phyloP scores from a whole-genome alignment of 495 filamentous ascomycete species.

The Parmelia sp. region DNA sequence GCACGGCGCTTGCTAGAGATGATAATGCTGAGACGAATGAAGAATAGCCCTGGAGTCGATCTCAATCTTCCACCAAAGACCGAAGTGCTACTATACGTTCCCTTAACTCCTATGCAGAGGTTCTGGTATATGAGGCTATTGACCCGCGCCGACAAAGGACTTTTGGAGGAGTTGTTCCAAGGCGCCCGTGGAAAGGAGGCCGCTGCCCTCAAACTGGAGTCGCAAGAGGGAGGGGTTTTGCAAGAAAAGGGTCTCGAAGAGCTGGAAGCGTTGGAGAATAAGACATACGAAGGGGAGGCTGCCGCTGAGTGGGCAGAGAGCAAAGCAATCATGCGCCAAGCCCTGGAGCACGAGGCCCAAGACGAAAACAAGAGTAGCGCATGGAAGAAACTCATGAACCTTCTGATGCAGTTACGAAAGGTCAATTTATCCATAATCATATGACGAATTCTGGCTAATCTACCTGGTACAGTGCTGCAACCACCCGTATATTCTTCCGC shows the following conservation, averaged over 20 bases:
- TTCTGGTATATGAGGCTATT: conserved; percentile 57
- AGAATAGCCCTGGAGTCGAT: conserved; percentile 52
- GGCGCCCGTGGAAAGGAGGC: conserved; percentile 44
- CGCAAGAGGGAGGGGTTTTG: conserved; percentile 18
- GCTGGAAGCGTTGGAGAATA: conserved; percentile 20
- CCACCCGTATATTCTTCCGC: conserved; percentile 53
- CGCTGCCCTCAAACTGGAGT: conserved; percentile 31
- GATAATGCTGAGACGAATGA: conserved; percentile 60
- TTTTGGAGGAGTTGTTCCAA: conserved; percentile 50
- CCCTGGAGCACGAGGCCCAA: conserved; percentile 37
- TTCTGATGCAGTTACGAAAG: conserved; percentile 59
- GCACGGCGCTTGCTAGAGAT: conserved; percentile 48
- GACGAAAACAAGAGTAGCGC: conserved; percentile 32
- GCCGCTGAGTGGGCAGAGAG: conserved; percentile 40
- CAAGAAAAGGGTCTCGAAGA: conserved; percentile 28
- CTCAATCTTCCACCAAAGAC: conserved; percentile 54
- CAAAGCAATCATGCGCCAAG: conserved; percentile 41
- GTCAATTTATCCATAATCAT: background rate
- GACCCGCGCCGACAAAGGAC: conserved; percentile 47
- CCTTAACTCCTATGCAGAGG: conserved; percentile 54
- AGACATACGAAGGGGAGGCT: conserved; percentile 18
- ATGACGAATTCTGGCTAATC: background rate
- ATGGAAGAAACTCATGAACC: conserved; percentile 55
- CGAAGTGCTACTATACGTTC: conserved; percentile 55
- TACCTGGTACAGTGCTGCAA: conserved; percentile 45